These are phyloP conservation scores for Elongisporangium anandrum DNA, from an alignment of 352 stramenopile species.

Conservation along the genomic window DNA sequence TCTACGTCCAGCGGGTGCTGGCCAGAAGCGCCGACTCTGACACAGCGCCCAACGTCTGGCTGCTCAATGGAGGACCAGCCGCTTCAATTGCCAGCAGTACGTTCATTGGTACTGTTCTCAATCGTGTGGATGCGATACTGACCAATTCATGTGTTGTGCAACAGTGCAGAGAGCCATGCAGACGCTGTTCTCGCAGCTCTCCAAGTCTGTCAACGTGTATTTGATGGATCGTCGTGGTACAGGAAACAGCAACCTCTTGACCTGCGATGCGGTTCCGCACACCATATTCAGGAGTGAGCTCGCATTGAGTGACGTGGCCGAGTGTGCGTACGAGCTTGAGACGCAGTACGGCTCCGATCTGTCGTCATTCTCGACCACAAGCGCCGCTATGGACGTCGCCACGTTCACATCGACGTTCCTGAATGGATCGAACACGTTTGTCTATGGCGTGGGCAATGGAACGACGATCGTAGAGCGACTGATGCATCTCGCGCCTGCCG, in stretches of 20 bases:
- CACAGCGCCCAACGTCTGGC: not conserved
- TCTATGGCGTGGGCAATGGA: conserved; percentile 25
- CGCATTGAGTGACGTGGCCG: conserved; percentile 15
- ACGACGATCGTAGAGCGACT: conserved; percentile 6
- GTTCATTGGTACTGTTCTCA: not conserved
- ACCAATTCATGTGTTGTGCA: not conserved
- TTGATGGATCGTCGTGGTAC: conserved; percentile 46
- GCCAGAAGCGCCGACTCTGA: not conserved
- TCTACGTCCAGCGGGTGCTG: not conserved
- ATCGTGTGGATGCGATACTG: not conserved
- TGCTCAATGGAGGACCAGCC: not conserved
- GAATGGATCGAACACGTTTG: conserved; percentile 16
- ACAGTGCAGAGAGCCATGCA: conserved; percentile 36
- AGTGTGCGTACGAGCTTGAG: conserved; percentile 23
- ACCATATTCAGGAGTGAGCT: conserved; percentile 10
- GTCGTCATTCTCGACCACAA: conserved; percentile 28
- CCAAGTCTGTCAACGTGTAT: conserved; percentile 31
- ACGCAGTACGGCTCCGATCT: conserved; percentile 22
- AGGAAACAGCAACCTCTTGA: conserved; percentile 20
- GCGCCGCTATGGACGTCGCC: conserved; percentile 19
- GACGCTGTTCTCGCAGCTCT: conserved; percentile 14
- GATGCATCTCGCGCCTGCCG: conserved; percentile 2
- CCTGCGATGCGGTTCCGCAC: conserved; percentile 20
- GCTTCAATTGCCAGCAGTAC: not conserved
- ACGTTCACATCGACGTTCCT: conserved; percentile 18